Evolutionary conservation across 306 rosid genomes (phyloP).

Genomic region (Vigna radiata): DNA sequence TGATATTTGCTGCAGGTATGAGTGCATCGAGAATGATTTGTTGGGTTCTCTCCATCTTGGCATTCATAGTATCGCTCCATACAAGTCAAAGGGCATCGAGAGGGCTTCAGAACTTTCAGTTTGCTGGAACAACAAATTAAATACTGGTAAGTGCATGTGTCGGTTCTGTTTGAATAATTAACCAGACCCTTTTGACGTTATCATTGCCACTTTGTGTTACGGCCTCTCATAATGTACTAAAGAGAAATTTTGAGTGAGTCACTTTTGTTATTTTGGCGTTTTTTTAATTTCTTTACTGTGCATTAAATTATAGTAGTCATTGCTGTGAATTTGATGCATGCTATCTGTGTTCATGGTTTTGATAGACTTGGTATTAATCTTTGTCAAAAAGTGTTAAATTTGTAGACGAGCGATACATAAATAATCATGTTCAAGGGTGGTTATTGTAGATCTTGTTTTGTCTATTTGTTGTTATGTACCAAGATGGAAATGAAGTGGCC

Average conservation of each 20-base stretch:
- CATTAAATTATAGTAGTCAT: slow-evolving; percentile 10
- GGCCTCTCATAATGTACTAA: background rate
- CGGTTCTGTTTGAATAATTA: slow-evolving; percentile 58
- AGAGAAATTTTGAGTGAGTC: slow-evolving; percentile 15
- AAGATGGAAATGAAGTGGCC: slow-evolving; percentile 21
- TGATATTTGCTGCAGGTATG: slow-evolving; percentile 73
- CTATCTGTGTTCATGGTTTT: slow-evolving; percentile 19
- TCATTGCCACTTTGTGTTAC: background rate
- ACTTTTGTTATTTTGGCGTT: slow-evolving; percentile 36
- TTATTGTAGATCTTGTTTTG: slow-evolving; percentile 8
- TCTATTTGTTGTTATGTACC: slow-evolving; percentile 14
- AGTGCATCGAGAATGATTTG: slow-evolving; percentile 88
- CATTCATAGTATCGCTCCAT: slow-evolving; percentile 86
- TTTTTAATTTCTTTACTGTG: background rate
- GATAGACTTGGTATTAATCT: slow-evolving; percentile 22
- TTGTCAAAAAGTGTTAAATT: slow-evolving; percentile 13
- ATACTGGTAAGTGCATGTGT: slow-evolving; percentile 56
- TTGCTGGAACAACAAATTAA: slow-evolving; percentile 63
- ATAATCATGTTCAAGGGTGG: background rate
- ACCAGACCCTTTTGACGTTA: slow-evolving; percentile 16
- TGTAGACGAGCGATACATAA: background rate
- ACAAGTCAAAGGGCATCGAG: slow-evolving; percentile 92
- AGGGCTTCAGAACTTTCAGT: slow-evolving; percentile 77
- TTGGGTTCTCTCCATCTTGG: slow-evolving; percentile 74
- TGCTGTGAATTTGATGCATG: slow-evolving; percentile 27